Evolutionary conservation across 2,329 filamentous ascomycete genomes (phyloP).

Genomic region (Pezicula carpinea): DNA sequence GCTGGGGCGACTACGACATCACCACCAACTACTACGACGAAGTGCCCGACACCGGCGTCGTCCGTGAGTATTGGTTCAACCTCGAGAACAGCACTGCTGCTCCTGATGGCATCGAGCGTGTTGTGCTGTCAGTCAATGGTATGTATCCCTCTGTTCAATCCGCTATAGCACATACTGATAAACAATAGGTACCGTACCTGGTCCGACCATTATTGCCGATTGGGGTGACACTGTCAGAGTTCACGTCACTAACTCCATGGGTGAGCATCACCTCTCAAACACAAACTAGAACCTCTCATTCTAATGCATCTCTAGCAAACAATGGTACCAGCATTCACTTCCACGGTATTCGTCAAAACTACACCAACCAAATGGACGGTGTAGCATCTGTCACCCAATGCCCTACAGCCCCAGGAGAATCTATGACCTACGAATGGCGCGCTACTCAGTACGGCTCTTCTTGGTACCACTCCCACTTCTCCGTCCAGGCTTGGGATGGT

Average conservation of each 20-base stretch:
- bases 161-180: no score
- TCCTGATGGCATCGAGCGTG: constrained; percentile 26
- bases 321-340: constrained; percentile 37
- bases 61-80: constrained; percentile 34
- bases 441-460: constrained; percentile 35
- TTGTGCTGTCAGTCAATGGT: constrained; percentile 28
- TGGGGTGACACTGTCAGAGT: constrained; percentile 39
- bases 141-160: no score
- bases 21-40: constrained; percentile 35
- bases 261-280: no score
- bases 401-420: constrained; percentile 47
- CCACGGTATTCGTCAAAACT: constrained; percentile 41
- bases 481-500: constrained; percentile 46
- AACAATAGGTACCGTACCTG: constrained; percentile 26
- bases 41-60: constrained; percentile 41
- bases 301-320: constrained; percentile 31
- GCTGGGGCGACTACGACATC: constrained; percentile 45
- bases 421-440: constrained; percentile 15
- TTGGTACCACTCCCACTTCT: constrained; percentile 59
- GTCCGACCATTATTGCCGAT: constrained; percentile 27
- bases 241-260: neutral
- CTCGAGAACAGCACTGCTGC: constrained; percentile 21
- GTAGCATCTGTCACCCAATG: constrained; percentile 52
- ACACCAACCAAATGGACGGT: constrained; percentile 37
- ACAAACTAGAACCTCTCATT: constrained; percentile 3